Percentiles rank a stretch among this genome's conserved stretches.
These are phyloP conservation scores for Chloropicon primus DNA, from an alignment of 139 green algal genomes.

Conservation along the genomic window DNA sequence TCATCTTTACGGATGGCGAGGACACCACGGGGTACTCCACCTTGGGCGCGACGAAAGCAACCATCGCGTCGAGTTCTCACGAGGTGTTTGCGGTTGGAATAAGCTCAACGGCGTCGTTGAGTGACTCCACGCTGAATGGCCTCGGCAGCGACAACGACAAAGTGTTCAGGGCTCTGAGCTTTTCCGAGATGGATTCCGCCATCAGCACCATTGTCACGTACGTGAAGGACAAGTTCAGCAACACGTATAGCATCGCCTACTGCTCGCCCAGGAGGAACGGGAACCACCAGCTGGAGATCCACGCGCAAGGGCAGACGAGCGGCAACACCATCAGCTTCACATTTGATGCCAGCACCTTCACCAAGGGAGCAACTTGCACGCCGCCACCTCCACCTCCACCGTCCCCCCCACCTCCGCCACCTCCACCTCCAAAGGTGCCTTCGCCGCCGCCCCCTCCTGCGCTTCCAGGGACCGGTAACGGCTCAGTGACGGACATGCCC, in stretches of 20 bases:
- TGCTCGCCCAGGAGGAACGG: neutral
- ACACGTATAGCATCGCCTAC: neutral
- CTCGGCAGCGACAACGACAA: neutral
- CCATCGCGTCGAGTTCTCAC: neutral
- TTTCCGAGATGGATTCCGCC: neutral
- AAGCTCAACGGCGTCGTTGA: neutral
- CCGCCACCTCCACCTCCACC: neutral
- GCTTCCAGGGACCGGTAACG: neutral
- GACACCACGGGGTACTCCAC: constrained; percentile 2
- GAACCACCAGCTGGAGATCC: neutral
- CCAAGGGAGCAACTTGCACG: neutral
- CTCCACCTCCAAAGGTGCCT: neutral
- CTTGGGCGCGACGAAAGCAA: neutral
- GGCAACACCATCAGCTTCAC: neutral
- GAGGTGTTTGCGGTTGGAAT: neutral
- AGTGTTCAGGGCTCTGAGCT: neutral
- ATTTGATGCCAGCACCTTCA: neutral
- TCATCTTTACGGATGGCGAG: constrained; percentile 5
- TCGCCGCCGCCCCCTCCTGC: no score
- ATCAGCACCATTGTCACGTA: neutral
- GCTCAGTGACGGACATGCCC: neutral
- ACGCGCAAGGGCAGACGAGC: neutral
- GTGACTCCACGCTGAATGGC: neutral
- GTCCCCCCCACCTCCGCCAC: neutral
- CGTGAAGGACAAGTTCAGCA: neutral